A percentile compares a stretch with the other conserved stretches of the same genome.
Conservation (phyloP, 148 eudicot genomes). For the Talinum fruticosum region DNA sequence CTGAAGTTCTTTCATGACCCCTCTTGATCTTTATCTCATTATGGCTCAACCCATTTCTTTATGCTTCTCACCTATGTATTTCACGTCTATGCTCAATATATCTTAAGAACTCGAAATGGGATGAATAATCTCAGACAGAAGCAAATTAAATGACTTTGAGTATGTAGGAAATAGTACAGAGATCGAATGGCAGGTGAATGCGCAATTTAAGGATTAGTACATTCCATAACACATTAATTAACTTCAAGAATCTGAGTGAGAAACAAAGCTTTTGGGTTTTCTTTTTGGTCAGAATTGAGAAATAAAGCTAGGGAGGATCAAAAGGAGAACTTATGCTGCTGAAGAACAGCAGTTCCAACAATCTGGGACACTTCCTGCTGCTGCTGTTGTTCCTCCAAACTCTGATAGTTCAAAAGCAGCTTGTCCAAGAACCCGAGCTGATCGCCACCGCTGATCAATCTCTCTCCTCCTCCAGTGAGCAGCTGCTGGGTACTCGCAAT, state of each 20-base stretch:
- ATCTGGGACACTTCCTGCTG: constrained; percentile 5
- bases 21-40: constrained; percentile 12
- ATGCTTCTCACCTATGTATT: background rate
- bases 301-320: background rate
- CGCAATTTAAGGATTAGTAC: no score
- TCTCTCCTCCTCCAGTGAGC: constrained; percentile 12
- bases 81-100: background rate
- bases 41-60: constrained; percentile 4
- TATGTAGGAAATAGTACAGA: no score
- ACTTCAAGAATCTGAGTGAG: background rate
- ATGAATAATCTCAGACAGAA: no score
- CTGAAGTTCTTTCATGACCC: constrained; percentile 24
- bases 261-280: no score
- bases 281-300: no score
- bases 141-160: no score
- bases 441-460: constrained; percentile 25
- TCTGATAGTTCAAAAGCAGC: constrained; percentile 68
- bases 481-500: constrained; percentile 26
- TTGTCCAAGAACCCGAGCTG: constrained; percentile 82
- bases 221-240: no score
- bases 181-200: no score
- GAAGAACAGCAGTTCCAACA: background rate
- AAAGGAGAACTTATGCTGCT: background rate
- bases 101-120: no score
- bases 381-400: constrained; percentile 38